Conservation (phyloP, 768 basidiomycete species). For the Tylopilus sp. region DNA sequence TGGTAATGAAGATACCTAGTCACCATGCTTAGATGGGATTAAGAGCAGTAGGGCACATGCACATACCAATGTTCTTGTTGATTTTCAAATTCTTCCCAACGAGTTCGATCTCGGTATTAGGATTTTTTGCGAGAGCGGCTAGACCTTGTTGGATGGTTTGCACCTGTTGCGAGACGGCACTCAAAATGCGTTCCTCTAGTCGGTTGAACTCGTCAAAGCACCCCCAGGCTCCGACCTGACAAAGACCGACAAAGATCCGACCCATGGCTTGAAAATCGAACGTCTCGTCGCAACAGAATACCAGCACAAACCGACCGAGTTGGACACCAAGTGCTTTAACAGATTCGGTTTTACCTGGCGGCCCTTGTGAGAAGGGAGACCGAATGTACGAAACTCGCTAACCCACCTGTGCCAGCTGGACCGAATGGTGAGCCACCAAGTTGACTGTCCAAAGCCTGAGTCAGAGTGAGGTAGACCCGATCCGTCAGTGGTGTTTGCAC, state of each 20-base stretch:
- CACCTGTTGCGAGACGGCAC: conserved; percentile 98
- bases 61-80: conserved; percentile 85
- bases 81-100: conserved; percentile 93
- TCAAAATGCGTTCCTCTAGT: conserved; percentile 94
- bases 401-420: conserved; percentile 90
- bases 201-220: conserved; percentile 98
- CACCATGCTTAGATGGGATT: conserved; percentile 7
- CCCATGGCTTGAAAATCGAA: conserved; percentile 99
- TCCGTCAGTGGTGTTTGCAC: conserved; percentile 99
- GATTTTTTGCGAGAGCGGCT: conserved; percentile 75
- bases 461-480: conserved; percentile 92
- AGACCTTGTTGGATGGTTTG: conserved; percentile 98
- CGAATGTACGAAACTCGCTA: neutral
- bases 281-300: conserved; percentile 99
- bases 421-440: conserved; percentile 98
- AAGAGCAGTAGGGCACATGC: neutral
- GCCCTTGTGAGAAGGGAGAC: conserved; percentile 2
- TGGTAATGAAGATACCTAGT: conserved; percentile 95
- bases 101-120: conserved; percentile 88
- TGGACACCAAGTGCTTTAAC: conserved; percentile 98
- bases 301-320: conserved; percentile 96
- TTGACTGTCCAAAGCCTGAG: conserved; percentile 92
- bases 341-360: conserved; percentile 92
- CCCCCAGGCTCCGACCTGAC: conserved; percentile 99
- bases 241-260: conserved; percentile 96